Base-by-base conservation (phyloP, 805 yeast genomes). In the Starmerella riodocensis region DNA sequence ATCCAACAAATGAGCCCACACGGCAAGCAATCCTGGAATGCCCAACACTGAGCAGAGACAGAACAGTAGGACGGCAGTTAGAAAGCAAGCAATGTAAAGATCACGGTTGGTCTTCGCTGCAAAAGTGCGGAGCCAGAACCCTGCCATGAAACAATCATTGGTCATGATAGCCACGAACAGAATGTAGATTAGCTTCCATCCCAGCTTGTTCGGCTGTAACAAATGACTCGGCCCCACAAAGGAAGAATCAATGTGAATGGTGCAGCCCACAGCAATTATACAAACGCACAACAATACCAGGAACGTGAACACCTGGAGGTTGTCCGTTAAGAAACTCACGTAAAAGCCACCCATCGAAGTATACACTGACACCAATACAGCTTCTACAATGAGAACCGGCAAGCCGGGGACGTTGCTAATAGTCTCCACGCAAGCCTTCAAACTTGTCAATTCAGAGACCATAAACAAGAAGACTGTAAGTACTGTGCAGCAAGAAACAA, bases 91-190 rank as follows among this genome's bases (percentile, higher is more conserved):
- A 48, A 82, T 70, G 58, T 70, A 58, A 51, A 86, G 67, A 54
- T 85, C 94, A 48, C 66, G 71, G 59, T 85, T 74, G 7, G 83
- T 64, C 47, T 73, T 73, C 6, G 94, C 77, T 5, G 97, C 94
- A 64, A 86, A 86, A 1, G 97, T 82, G 54, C 97, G 69, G 45
- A 86, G 63, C 97, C 97, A 86, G 58, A 86, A 85, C 0, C 94
- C 94, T 24, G 93, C 72, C 68, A 86, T 63, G 60, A 86, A 86
- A 56, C 86, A 74, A 56, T 84, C 94, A 53, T 86, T 86, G 25
- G 95, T 81, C 41, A 84, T 70, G 54, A 86, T 80, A 21, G 96
- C 95, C 24, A 86, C 78, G 6, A 78, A 71, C 48, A 86, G 65
- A 47, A 86, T 85, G 56, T 84, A 86, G 25, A 86, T 57, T 47